Base-by-base conservation (phyloP, 257 asterid species). In the Solanum etuberosum region DNA sequence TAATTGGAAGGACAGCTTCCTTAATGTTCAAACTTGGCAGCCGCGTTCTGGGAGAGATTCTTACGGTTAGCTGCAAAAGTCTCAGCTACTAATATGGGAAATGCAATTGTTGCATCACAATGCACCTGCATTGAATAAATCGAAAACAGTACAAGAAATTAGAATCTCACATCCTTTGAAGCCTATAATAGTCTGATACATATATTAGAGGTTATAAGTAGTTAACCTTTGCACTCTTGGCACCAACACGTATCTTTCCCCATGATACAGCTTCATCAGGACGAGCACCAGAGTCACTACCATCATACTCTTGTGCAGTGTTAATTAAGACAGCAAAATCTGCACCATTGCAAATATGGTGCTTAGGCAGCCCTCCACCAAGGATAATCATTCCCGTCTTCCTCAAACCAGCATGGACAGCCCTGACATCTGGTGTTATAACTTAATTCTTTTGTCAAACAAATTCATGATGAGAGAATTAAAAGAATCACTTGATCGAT, bases 231-330 rank as follows among this genome's bases (percentile, higher is more conserved):
- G 29, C 94, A 51, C 98, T 91, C 93, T 90, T 95, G 6, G 99
- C 98, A 67, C 97, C 94, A 71, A 94, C 96, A 29, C 96, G 96
- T 72, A 97, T 94, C 88, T 95, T 97, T 15, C 98, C 99, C 99
- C 99, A 95, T 34, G 98, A 97, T 83, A 97, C 97, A 43, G 98
- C 99, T 94, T 95, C 98, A 86, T 97, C 99, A 2, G 98, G 98
- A 34, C 93, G 94, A 31, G 98, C 98, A 83, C 99, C 99, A 7
- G 99, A 97, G 89, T 97, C 98, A 88, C 99, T 97, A 61, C 99
- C 99, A 88, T 97, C 99, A 42, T 88, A 95, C 91, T 97, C 98
- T 85, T 97, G 98, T 31, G 98, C 98, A 0, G 98, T 97, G 93
- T 97, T 97, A 31, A 97, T 93, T 34, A 92, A 93, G 37, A 95